Evolutionary conservation across 225 moss, liverwort and hornwort genomes (phyloP).

Genomic region (Lunularia cruciata): DNA sequence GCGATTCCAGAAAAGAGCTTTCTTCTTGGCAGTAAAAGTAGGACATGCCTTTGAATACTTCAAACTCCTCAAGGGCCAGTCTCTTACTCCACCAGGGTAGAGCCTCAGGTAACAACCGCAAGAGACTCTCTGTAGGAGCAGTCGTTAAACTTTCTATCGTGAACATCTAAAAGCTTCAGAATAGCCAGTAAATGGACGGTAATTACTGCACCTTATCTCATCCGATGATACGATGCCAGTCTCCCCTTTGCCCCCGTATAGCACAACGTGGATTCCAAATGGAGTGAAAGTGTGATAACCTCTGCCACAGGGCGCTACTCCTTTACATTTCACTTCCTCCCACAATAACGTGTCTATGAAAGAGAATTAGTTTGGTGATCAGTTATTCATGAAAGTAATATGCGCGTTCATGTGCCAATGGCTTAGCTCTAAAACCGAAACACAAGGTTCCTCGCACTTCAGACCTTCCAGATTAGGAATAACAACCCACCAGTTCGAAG

Average conservation of each 20-base stretch:
- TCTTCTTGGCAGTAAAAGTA: too few relatives aligned
- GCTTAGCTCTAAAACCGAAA: too few relatives aligned
- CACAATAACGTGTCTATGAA: constrained; percentile 56
- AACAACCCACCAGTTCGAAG: constrained; percentile 55
- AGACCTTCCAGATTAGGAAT: neutral
- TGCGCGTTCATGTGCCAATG: too few relatives aligned
- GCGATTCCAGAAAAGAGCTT: too few relatives aligned
- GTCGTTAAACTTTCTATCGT: neutral
- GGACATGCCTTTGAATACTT: too few relatives aligned
- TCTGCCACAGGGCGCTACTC: constrained; percentile 57
- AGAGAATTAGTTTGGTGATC: neutral
- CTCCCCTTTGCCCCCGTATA: constrained; percentile 82
- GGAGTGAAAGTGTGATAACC: constrained; percentile 87
- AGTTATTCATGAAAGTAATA: neutral
- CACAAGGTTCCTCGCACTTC: neutral
- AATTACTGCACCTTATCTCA: constrained; percentile 35
- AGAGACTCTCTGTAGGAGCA: too few relatives aligned
- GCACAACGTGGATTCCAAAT: constrained; percentile 58
- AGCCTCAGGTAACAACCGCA: too few relatives aligned
- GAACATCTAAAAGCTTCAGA: neutral
- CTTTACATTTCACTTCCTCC: constrained; percentile 59
- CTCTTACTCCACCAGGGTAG: too few relatives aligned
- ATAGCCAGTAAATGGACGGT: too few relatives aligned
- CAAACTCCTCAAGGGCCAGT: too few relatives aligned
- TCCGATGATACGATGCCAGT: constrained; percentile 57